phyloP scores from a whole-genome alignment of 768 basidiomycete genomes.

The Boletus vermiculosoides region DNA sequence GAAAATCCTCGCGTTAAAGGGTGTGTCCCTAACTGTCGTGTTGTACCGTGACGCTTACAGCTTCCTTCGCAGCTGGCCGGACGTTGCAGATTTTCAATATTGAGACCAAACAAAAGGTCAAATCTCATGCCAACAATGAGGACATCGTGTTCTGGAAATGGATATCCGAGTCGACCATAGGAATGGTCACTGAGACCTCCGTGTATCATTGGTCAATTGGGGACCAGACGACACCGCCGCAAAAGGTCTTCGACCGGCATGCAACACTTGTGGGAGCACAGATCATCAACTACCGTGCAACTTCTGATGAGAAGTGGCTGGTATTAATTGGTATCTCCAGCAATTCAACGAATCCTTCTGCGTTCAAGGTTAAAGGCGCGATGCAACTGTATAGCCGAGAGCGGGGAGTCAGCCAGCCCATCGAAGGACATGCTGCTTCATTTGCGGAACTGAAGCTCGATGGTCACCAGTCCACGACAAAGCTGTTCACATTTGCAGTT shows the following conservation, averaged over 20 bases:
- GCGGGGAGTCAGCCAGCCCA: conserved; percentile 92
- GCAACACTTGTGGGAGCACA: conserved; percentile 91
- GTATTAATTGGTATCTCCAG: conserved; percentile 94
- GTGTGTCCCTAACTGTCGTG: conserved; percentile 35
- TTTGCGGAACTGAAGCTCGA: conserved; percentile 93
- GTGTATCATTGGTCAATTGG: conserved; percentile 89
- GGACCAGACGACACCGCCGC: conserved; percentile 73
- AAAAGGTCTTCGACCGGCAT: conserved; percentile 97
- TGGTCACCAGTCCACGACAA: conserved; percentile 79
- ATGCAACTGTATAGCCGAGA: conserved; percentile 97
- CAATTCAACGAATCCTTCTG: conserved; percentile 87
- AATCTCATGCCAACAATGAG: conserved; percentile 89
- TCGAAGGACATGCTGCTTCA: conserved; percentile 97
- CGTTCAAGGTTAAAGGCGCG: conserved; percentile 97
- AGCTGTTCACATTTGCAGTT: conserved; percentile 93
- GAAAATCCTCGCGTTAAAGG: conserved; percentile 95
- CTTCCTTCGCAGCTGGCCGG: conserved; percentile 62
- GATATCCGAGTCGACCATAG: conserved; percentile 88
- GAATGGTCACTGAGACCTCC: conserved; percentile 91
- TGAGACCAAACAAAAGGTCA: conserved; percentile 96
- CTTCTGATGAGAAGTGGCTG: conserved; percentile 94
- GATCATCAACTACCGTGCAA: conserved; percentile 97
- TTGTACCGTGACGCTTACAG: conserved; percentile 6
- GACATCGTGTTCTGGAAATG: conserved; percentile 99
- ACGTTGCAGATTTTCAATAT: conserved; percentile 98